phyloP scores from a whole-genome alignment of 2,329 filamentous ascomycete species.

The Hymenoscyphus linearis region DNA sequence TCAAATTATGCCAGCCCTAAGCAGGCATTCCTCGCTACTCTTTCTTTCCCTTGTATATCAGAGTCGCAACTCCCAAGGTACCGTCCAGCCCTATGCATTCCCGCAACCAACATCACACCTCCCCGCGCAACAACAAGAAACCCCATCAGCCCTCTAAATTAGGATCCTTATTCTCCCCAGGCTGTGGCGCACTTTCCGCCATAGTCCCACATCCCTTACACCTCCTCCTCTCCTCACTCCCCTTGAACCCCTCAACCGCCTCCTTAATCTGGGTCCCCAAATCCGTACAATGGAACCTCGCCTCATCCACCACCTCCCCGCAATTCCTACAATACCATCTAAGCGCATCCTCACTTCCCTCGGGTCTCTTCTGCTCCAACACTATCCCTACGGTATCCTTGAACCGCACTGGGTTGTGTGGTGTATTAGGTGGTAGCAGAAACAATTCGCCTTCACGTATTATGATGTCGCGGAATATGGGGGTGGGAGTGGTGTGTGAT shows the following conservation, averaged over 20 bases:
- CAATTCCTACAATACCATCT: constrained; percentile 84
- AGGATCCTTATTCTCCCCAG: constrained; percentile 54
- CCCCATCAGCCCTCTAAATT: constrained; percentile 38
- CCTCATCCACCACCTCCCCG: constrained; percentile 73
- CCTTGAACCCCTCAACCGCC: constrained; percentile 77
- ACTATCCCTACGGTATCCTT: constrained; percentile 91
- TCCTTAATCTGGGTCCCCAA: constrained; percentile 91
- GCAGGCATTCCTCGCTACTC: background rate
- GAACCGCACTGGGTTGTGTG: constrained; percentile 92
- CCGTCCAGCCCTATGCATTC: background rate
- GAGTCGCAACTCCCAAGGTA: background rate
- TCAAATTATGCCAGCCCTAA: background rate
- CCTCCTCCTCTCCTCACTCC: constrained; percentile 61
- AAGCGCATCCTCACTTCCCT: constrained; percentile 67
- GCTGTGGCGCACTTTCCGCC: constrained; percentile 63
- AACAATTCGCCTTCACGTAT: constrained; percentile 95
- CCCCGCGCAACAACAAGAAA: background rate
- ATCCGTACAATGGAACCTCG: constrained; percentile 80
- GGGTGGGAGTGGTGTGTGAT: constrained; percentile 35
- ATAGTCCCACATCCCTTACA: constrained; percentile 73
- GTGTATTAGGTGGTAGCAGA: constrained; percentile 86
- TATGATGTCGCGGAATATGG: constrained; percentile 70
- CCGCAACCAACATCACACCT: background rate
- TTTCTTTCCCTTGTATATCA: background rate
- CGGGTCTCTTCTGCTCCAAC: constrained; percentile 75